phyloP scores from a whole-genome alignment of 345 rosid species.

The Nasturtium officinale region DNA sequence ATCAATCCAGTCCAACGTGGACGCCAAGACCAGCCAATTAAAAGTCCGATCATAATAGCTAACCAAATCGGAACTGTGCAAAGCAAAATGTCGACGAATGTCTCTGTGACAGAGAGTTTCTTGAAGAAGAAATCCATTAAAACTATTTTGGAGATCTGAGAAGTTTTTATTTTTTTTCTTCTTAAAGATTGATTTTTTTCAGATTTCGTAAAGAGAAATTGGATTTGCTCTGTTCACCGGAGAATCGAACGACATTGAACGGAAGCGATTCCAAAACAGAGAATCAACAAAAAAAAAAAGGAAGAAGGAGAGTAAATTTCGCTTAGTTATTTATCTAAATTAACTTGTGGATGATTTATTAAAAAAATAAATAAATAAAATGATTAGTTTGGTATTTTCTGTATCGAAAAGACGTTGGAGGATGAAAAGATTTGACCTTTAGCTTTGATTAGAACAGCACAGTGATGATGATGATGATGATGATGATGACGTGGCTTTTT shows the following conservation, averaged over 20 bases:
- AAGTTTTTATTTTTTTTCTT: neutral
- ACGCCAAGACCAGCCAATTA: slow-evolving; percentile 98
- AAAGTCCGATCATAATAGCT: slow-evolving; percentile 90
- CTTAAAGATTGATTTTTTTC: neutral
- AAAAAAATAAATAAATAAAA: neutral
- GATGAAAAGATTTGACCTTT: neutral
- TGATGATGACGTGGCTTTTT: slow-evolving; percentile 38
- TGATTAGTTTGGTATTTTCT: slow-evolving; percentile 25
- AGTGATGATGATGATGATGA: slow-evolving; percentile 26
- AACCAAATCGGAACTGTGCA: slow-evolving; percentile 99
- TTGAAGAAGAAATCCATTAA: slow-evolving; percentile 60
- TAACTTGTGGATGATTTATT: neutral
- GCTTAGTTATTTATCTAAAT: slow-evolving; percentile 7
- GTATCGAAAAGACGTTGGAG: slow-evolving; percentile 39
- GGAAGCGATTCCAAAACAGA: slow-evolving; percentile 7
- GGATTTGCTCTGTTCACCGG: slow-evolving; percentile 20
- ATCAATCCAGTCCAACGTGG: slow-evolving; percentile 91
- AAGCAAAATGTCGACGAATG: slow-evolving; percentile 87
- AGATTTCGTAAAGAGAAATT: neutral
- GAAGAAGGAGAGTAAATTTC: slow-evolving; percentile 20
- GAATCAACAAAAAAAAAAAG: neutral
- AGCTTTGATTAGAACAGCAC: slow-evolving; percentile 28
- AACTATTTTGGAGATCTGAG: slow-evolving; percentile 16
- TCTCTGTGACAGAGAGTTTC: slow-evolving; percentile 71
- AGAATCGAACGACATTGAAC: slow-evolving; percentile 26